Conservation (phyloP, 352 stramenopile genomes). For the Aphanomyces euteiches region DNA sequence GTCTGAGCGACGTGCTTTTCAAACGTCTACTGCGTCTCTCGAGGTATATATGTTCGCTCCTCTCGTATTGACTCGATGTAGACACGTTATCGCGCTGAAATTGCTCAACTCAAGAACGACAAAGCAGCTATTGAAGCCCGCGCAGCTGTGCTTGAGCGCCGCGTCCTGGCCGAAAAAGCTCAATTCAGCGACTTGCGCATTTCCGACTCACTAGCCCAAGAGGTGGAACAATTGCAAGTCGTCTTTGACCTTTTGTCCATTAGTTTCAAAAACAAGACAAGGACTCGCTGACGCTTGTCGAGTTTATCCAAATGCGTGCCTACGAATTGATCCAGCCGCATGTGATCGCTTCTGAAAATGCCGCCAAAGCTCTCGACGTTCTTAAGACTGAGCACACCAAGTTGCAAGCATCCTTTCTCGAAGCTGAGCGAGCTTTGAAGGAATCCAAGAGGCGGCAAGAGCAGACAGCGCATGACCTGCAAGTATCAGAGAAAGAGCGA, state of each 20-base stretch:
- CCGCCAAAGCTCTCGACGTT: background rate
- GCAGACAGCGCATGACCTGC: conserved; percentile 46
- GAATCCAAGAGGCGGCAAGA: conserved; percentile 40
- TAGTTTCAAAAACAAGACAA: conserved; percentile 51
- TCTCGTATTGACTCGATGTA: background rate
- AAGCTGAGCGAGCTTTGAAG: background rate
- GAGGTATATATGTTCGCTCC: conserved; percentile 33
- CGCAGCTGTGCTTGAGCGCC: conserved; percentile 35
- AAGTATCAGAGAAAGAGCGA: conserved; percentile 49
- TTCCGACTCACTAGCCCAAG: conserved; percentile 55
- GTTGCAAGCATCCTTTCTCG: background rate
- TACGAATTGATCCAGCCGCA: conserved; percentile 33
- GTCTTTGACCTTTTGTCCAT: background rate
- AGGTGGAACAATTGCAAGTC: conserved; percentile 35
- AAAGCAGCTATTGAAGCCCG: conserved; percentile 33
- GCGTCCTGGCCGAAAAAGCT: conserved; percentile 56
- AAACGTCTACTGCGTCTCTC: conserved; percentile 27
- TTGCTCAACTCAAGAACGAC: conserved; percentile 24
- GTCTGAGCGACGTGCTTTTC: conserved; percentile 42
- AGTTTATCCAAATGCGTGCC: conserved; percentile 57
- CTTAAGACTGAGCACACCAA: background rate
- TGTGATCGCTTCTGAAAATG: background rate
- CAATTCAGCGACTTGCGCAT: conserved; percentile 63
- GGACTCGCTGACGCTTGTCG: conserved; percentile 52
- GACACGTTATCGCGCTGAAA: background rate